Percentiles rank a stretch among this genome's conserved stretches.
phyloP scores from a whole-genome alignment of 768 basidiomycete species.

The Lyophyllum decastes region DNA sequence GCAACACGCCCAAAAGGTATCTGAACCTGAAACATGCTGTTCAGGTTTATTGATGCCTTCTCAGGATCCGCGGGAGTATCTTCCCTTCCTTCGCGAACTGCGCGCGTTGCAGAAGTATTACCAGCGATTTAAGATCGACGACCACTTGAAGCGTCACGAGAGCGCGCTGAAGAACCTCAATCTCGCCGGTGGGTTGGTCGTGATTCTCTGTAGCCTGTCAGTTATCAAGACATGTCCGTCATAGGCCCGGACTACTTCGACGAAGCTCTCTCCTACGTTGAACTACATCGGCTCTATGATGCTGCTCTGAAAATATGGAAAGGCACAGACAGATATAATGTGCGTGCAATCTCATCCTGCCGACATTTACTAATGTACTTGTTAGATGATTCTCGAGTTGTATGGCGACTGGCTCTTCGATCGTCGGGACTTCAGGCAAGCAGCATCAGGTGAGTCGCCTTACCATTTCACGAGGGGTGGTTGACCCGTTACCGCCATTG shows the following conservation, averaged over 20 bases:
- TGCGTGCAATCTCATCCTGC: slow-evolving; percentile 28
- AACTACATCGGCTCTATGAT: slow-evolving; percentile 74
- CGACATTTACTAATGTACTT: slow-evolving; percentile 3
- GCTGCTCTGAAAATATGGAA: slow-evolving; percentile 77
- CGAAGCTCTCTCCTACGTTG: slow-evolving; percentile 80
- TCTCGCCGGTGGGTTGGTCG: slow-evolving; percentile 56
- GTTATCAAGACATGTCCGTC: neutral
- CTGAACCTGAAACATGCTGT: neutral
- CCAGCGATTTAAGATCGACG: slow-evolving; percentile 90
- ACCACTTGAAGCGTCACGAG: slow-evolving; percentile 77
- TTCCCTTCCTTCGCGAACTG: slow-evolving; percentile 93
- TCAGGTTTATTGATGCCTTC: slow-evolving; percentile 1
- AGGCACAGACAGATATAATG: slow-evolving; percentile 62
- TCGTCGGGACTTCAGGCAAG: slow-evolving; percentile 77
- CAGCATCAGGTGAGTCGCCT: slow-evolving; percentile 66
- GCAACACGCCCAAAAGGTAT: slow-evolving; percentile 94
- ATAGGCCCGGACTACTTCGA: slow-evolving; percentile 71
- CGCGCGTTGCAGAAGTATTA: slow-evolving; percentile 78
- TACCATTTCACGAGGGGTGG: neutral
- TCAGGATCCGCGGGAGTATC: slow-evolving; percentile 96
- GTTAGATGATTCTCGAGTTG: slow-evolving; percentile 65
- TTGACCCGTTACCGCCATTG: slow-evolving; percentile 3
- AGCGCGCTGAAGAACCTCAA: slow-evolving; percentile 77
- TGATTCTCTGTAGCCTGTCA: neutral
- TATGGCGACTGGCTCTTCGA: slow-evolving; percentile 92